Conservation (phyloP, 163 green algal genomes). For the Scenedesmus sp. region DNA sequence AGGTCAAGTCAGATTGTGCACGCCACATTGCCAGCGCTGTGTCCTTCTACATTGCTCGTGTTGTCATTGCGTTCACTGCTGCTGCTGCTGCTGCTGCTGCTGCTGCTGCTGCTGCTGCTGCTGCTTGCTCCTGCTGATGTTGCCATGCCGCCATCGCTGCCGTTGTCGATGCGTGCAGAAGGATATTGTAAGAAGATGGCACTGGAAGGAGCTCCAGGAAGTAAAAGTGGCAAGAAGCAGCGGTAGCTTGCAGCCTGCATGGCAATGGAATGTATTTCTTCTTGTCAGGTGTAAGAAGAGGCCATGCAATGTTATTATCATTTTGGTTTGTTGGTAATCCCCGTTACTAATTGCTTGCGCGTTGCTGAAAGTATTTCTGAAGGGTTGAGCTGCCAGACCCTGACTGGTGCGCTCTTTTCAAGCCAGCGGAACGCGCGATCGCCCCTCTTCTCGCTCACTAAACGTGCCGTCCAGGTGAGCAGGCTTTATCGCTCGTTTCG, state of each 20-base stretch:
- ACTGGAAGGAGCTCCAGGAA: not conserved
- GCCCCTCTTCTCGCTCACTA: not conserved
- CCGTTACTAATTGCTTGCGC: too few species aligned
- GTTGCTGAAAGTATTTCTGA: not conserved
- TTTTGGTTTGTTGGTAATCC: too few species aligned
- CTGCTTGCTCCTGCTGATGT: slow-evolving; percentile 8
- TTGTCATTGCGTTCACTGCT: too few species aligned
- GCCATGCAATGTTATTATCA: too few species aligned
- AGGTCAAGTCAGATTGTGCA: too few species aligned
- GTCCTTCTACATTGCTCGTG: too few species aligned
- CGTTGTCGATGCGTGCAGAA: not conserved
- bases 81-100: not conserved
- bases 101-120: slow-evolving; percentile 18
- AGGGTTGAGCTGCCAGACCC: slow-evolving; percentile 5
- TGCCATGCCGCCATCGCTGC: not conserved
- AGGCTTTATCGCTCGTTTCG: not conserved
- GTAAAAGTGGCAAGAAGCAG: not conserved
- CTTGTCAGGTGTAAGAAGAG: not conserved
- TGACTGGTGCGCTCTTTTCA: not conserved
- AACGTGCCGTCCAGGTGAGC: not conserved
- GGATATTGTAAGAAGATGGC: not conserved
- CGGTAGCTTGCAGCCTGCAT: not conserved
- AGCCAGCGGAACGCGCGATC: not conserved
- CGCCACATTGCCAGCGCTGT: too few species aligned
- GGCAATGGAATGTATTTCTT: not conserved